Evolutionary conservation across 2,329 filamentous ascomycete genomes (phyloP).

Genomic region (Pseudogymnoascus sp.): DNA sequence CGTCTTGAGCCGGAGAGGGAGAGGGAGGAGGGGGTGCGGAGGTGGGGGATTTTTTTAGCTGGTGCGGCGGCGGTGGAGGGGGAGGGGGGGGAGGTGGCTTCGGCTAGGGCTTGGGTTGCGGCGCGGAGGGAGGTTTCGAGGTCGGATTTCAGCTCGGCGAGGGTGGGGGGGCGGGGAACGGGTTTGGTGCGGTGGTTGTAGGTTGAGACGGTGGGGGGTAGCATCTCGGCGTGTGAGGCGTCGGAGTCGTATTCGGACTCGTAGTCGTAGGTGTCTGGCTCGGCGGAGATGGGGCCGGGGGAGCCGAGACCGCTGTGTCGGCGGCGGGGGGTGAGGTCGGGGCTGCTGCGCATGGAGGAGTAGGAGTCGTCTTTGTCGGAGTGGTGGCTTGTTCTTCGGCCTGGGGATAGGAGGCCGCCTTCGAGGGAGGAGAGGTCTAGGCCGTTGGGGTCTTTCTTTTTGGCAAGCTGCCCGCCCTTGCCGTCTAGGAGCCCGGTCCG

Average conservation of each 20-base stretch:
- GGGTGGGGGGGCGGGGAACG: slow-evolving; percentile 74
- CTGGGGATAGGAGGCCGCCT: slow-evolving; percentile 33
- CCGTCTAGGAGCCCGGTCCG: slow-evolving; percentile 87
- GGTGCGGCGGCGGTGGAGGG: slow-evolving; percentile 15
- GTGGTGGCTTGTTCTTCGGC: slow-evolving; percentile 27
- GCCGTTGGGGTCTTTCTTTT: slow-evolving; percentile 51
- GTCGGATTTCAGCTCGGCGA: slow-evolving; percentile 65
- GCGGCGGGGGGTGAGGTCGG: slow-evolving; percentile 37
- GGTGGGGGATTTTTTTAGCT: slow-evolving; percentile 27
- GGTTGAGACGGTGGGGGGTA: slow-evolving; percentile 94
- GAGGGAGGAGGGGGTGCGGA: slow-evolving; percentile 23
- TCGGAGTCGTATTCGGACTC: slow-evolving; percentile 47
- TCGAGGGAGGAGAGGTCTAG: slow-evolving; percentile 50
- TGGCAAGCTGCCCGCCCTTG: slow-evolving; percentile 78
- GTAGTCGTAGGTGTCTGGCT: slow-evolving; percentile 40
- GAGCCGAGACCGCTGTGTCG: slow-evolving; percentile 39
- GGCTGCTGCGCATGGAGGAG: slow-evolving; percentile 50
- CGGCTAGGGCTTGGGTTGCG: slow-evolving; percentile 57
- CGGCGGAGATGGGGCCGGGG: slow-evolving; percentile 27
- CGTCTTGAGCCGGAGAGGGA: background rate
- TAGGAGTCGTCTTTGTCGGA: slow-evolving; percentile 52
- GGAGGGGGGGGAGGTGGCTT: slow-evolving; percentile 34
- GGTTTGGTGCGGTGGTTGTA: slow-evolving; percentile 80
- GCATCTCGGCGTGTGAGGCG: slow-evolving; percentile 65
- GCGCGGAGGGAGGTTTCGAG: slow-evolving; percentile 59